Conservation (phyloP, 2,329 filamentous ascomycete genomes). For the Nemania abortiva region DNA sequence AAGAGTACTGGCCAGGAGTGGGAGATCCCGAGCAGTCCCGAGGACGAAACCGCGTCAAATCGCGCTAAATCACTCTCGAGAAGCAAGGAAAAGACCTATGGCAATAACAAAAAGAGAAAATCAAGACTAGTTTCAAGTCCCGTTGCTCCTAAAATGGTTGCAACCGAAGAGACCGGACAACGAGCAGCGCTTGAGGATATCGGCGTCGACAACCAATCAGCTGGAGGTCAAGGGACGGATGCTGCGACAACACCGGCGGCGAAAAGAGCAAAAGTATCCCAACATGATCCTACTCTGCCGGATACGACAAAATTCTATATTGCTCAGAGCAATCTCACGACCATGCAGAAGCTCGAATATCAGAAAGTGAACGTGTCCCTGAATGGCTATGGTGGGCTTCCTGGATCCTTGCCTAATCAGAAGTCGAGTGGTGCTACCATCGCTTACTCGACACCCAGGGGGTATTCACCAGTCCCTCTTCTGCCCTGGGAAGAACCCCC, state of each 20-base stretch:
- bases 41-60: slow-evolving; percentile 28
- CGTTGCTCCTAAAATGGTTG: slow-evolving; percentile 32
- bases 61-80: slow-evolving; percentile 31
- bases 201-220: slow-evolving; percentile 23
- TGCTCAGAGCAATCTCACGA: slow-evolving; percentile 50
- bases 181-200: slow-evolving; percentile 18
- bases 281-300: slow-evolving; percentile 38
- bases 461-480: slow-evolving; percentile 49
- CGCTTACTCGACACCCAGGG: slow-evolving; percentile 51
- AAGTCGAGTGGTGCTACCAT: slow-evolving; percentile 51
- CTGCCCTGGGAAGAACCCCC: slow-evolving; percentile 47
- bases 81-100: slow-evolving; percentile 38
- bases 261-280: slow-evolving; percentile 41
- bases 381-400: slow-evolving; percentile 38
- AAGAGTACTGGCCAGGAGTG: slow-evolving; percentile 48
- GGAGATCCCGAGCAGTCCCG: slow-evolving; percentile 53
- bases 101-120: slow-evolving; percentile 39
- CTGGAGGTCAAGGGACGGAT: slow-evolving; percentile 19
- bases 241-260: slow-evolving; percentile 27
- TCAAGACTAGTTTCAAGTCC: slow-evolving; percentile 31
- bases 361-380: slow-evolving; percentile 45
- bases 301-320: slow-evolving; percentile 49
- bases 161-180: slow-evolving; percentile 29
- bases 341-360: slow-evolving; percentile 52
- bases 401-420: slow-evolving; percentile 41